Evolutionary conservation across 768 basidiomycete species (phyloP), one percentile per base, ranked within the genome.

Genomic region (Mycena metata): DNA sequence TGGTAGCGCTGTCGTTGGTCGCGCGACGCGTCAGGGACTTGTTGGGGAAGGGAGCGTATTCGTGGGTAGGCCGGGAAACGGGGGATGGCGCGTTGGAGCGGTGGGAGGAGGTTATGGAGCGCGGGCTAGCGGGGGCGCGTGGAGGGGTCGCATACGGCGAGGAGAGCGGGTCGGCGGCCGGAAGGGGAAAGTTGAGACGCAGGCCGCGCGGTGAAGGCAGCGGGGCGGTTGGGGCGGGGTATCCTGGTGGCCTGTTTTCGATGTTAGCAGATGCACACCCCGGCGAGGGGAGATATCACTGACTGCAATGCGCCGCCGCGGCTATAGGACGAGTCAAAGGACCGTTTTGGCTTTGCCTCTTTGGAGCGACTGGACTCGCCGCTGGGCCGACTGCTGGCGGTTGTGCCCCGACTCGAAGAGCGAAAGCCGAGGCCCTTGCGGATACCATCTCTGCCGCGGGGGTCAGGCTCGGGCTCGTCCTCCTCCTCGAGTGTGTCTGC

Each of bases 281-380:
- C 12, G 15, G 8, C 26, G 26, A 24, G 11, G 19, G 9, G 26
- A 30, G 4, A 23, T 24, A 17, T 42, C 19, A 85, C 91, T 78
- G 72, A 93, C 91, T 89, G 87, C 13, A 91, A 75, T 35, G 86
- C 85, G 69, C 88, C 84, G 52, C 85, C 83, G 51, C 86, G 82
- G 74, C 82, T 81, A 46, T 70, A 66, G 3, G 86, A 87, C 54
- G 85, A 82, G 24, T 93, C 91, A 46, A 90, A 85, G 1, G 91
- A 91, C 64, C 82, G 80, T 72, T 89, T 89, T 30, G 83, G 80
- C 49, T 82, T 84, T 47, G 81, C 67, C 56, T 82, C 81, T 36
- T 60, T 42, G 17, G 90, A 90, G 64, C 84, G 83, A 62, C 76
- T 76, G 12, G 91, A 94, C 54, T 94, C 92, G 45, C 78, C 80